Evolutionary conservation across 1,139 yeast species (phyloP).

Genomic region (Arxiozyma telluris): DNA sequence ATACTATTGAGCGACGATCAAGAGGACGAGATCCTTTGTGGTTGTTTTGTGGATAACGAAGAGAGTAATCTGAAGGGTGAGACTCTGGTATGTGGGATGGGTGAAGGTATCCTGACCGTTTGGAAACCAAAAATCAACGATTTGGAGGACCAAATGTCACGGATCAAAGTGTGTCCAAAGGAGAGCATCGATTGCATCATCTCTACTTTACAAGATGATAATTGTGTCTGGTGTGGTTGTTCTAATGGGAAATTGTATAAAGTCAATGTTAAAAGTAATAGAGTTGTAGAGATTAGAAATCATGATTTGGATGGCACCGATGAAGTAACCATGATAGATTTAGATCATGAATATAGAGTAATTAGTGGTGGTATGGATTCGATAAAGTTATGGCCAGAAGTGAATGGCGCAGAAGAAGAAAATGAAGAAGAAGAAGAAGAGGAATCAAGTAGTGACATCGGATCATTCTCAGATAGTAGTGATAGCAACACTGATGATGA

Average conservation of each 20-base stretch:
- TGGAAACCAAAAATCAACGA: slow-evolving; percentile 70
- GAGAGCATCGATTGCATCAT: slow-evolving; percentile 74
- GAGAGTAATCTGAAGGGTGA: slow-evolving; percentile 41
- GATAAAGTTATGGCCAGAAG: slow-evolving; percentile 59
- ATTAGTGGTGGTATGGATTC: slow-evolving; percentile 78
- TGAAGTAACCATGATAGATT: slow-evolving; percentile 65
- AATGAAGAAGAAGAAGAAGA: neutral
- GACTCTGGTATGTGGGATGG: slow-evolving; percentile 72
- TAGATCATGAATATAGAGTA: slow-evolving; percentile 70
- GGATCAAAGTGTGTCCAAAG: slow-evolving; percentile 60
- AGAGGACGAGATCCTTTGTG: slow-evolving; percentile 79
- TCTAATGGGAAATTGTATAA: slow-evolving; percentile 72
- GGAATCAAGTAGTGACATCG: slow-evolving; percentile 2
- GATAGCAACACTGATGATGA: slow-evolving; percentile 10
- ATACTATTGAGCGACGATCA: slow-evolving; percentile 69
- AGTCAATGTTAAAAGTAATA: slow-evolving; percentile 57
- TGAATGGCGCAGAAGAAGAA: slow-evolving; percentile 21
- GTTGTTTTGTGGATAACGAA: slow-evolving; percentile 53
- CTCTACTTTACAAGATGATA: slow-evolving; percentile 65
- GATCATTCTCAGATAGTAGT: neutral
- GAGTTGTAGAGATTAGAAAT: slow-evolving; percentile 53
- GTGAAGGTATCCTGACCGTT: slow-evolving; percentile 85
- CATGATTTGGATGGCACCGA: slow-evolving; percentile 45
- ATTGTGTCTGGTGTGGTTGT: slow-evolving; percentile 73
- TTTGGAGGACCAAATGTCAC: slow-evolving; percentile 69